Base-by-base conservation (phyloP, 31 red algal genomes). In the Asparagopsis taxiformis region DNA sequence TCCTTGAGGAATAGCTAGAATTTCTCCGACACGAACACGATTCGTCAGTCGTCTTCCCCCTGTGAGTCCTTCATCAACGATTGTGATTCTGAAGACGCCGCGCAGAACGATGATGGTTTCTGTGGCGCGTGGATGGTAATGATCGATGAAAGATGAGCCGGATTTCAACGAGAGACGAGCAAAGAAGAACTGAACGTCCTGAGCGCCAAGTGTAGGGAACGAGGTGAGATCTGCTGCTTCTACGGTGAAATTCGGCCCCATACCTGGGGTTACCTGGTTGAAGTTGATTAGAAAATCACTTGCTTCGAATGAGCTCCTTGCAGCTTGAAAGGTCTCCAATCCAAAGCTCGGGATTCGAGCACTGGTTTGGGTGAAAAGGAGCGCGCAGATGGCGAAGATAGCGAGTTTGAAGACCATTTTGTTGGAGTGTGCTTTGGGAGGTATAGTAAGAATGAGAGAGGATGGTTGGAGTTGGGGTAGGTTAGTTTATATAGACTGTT, bases 111-210 rank as follows among this genome's bases (percentile, higher is more conserved):
- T 36, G 11, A 70, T 43, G 7, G 55, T 51, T 59, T 81, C 77
- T 0, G 64, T 70, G 1, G 23, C 77, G 6, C 77, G 64, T 26
- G 77, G 77, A 59, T 81, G 77, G 57, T 63, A 65, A 44, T 89
- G 85, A 56, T 56, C 46, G 55, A 79, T 63, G 38, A 89, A 79
- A 8, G 74, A n/a, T 21, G 63, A 35, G 23, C 55, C 65, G 10
- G 85, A 35, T 1, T 34, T 58, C 19, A 89, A 3, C 26, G 1
- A 51, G 20, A 65, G 65, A 13, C 50, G 13, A 1, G 56, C 57
- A 11, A 79, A 68, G 19, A 61, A 46, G 41, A 62, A 64, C 55
- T 89, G 85, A 6, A 89, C 85, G 60, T 89, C 85, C n/a, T 61
- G 51, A 3, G 65, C 74, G 29, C 32, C 85, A 3, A 89, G 53